A percentile compares a stretch with the other conserved stretches of the same genome.
These are phyloP conservation scores for Oidiodendron maius DNA, from an alignment of 495 filamentous ascomycete species.

Conservation along the genomic window DNA sequence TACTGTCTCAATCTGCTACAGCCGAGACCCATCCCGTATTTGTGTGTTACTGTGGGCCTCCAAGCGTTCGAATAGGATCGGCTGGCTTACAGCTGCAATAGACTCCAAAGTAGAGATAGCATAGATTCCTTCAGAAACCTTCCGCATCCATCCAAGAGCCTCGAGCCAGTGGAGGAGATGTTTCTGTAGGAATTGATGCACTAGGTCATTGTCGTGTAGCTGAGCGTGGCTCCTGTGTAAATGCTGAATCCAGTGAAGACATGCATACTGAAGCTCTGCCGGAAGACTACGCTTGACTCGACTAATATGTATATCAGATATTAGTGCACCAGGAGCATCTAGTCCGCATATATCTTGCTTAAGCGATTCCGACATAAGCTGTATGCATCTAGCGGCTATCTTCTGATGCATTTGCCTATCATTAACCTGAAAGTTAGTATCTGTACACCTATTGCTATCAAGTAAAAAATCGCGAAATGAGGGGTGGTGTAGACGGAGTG, in stretches of 20 bases:
- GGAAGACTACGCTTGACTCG: slow-evolving; percentile 14
- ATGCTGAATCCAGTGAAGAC: slow-evolving; percentile 4
- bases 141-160: slow-evolving; percentile 9
- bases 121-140: slow-evolving; percentile 10
- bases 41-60: background rate
- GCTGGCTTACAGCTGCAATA: slow-evolving; percentile 1
- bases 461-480: too few relatives aligned
- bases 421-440: too few relatives aligned
- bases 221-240: slow-evolving; percentile 3
- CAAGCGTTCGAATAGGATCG: background rate
- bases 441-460: too few relatives aligned
- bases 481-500: too few relatives aligned
- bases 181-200: slow-evolving; percentile 2
- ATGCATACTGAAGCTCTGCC: slow-evolving; percentile 15
- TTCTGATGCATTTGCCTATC: slow-evolving; percentile 27
- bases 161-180: slow-evolving; percentile 6
- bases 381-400: slow-evolving; percentile 28
- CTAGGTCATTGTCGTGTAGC: background rate
- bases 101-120: slow-evolving; percentile 6
- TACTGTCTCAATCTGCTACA: too few relatives aligned
- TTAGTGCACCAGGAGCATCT: slow-evolving; percentile 21
- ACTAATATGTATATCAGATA: slow-evolving; percentile 14
- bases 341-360: slow-evolving; percentile 35
- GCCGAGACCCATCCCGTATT: too few relatives aligned
- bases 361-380: slow-evolving; percentile 27